Percentiles rank a stretch among this genome's conserved stretches.
Conservation (phyloP, 2,329 filamentous ascomycete species). For the Colletotrichum truncatum region DNA sequence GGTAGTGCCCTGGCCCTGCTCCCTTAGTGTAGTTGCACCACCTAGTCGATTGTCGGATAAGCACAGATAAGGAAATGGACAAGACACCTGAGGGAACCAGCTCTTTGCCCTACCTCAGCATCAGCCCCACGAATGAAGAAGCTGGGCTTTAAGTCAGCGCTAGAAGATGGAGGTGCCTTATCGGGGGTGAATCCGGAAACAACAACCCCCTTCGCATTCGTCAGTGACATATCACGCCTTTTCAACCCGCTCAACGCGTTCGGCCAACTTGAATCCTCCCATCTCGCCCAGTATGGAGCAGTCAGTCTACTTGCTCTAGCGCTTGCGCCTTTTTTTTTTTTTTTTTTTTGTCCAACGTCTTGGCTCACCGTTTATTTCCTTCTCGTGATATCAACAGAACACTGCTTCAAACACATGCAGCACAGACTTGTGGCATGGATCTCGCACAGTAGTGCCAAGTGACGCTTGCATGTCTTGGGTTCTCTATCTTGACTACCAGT, state of each 20-base stretch:
- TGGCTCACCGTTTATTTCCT: not conserved
- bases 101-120: not conserved
- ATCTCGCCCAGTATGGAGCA: no score
- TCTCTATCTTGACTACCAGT: conserved; percentile 3
- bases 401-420: not conserved
- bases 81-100: not conserved
- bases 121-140: not conserved
- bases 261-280: not conserved
- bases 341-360: no score
- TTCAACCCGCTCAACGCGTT: not conserved
- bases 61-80: not conserved
- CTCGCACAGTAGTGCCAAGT: not conserved
- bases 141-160: not conserved
- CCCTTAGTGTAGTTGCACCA: not conserved
- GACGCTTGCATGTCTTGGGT: not conserved
- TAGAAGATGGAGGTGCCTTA: not conserved
- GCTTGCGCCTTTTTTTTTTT: no score
- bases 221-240: not conserved
- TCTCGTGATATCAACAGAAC: not conserved
- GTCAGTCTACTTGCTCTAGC: no score
- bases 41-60: not conserved
- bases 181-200: not conserved
- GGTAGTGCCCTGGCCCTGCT: not conserved
- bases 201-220: not conserved
- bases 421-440: not conserved